phyloP scores from a whole-genome alignment of 495 filamentous ascomycete genomes.

The Aspergillus steynii region DNA sequence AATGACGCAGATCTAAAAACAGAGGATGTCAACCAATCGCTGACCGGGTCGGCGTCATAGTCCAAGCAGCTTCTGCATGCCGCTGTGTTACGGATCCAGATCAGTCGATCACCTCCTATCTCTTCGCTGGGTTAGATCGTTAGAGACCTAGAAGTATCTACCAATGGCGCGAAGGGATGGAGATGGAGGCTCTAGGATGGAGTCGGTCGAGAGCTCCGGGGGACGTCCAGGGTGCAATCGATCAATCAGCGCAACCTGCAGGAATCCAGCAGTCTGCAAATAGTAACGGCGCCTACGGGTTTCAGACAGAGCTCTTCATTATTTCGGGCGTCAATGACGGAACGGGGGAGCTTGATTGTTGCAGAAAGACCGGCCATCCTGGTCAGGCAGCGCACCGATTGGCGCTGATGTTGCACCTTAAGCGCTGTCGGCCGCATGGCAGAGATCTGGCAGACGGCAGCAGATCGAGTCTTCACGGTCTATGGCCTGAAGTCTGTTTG shows the following conservation, averaged over 20 bases:
- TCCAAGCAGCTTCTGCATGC: slow-evolving; percentile 7
- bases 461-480: neutral
- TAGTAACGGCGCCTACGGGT: slow-evolving; percentile 22
- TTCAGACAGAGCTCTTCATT: slow-evolving; percentile 2
- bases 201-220: neutral
- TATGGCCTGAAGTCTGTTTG: too few relatives aligned
- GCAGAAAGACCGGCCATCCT: slow-evolving; percentile 10
- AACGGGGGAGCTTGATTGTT: slow-evolving; percentile 3
- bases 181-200: neutral
- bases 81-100: slow-evolving; percentile 8
- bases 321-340: neutral
- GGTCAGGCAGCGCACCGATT: slow-evolving; percentile 4
- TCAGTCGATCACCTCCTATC: slow-evolving; percentile 1
- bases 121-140: neutral
- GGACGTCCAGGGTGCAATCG: neutral
- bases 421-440: neutral
- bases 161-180: neutral
- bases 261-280: slow-evolving; percentile 16
- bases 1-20: slow-evolving; percentile 11
- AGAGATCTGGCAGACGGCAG: neutral
- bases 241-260: neutral
- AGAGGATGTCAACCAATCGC: slow-evolving; percentile 20
- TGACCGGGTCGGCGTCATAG: neutral
- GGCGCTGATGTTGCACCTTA: neutral
- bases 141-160: neutral